These are phyloP conservation scores for Fomitopsis pinicola DNA, from an alignment of 1,284 basidiomycete genomes.

Conservation along the genomic window DNA sequence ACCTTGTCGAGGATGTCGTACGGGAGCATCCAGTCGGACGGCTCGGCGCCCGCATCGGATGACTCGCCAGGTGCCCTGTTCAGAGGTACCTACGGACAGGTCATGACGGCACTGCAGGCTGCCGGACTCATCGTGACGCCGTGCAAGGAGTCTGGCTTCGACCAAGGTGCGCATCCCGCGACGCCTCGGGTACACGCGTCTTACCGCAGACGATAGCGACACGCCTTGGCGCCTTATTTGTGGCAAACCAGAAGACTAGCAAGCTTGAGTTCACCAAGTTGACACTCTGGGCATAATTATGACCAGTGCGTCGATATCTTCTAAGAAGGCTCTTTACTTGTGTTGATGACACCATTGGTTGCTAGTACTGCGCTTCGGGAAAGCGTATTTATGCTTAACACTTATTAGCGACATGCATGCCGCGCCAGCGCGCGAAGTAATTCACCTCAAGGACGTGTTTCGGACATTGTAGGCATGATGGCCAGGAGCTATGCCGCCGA, in stretches of 20 bases:
- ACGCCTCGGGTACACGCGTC: not conserved
- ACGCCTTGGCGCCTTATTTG: constrained; percentile 42
- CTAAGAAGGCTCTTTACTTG: not conserved
- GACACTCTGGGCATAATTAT: constrained; percentile 40
- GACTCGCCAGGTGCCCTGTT: constrained; percentile 30
- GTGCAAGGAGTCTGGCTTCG: constrained; percentile 32
- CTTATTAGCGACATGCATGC: not conserved
- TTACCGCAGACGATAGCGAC: constrained; percentile 28
- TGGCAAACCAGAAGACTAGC: constrained; percentile 30
- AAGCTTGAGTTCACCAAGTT: constrained; percentile 39
- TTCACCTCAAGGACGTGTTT: too few relatives aligned
- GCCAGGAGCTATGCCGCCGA: too few relatives aligned
- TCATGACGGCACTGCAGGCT: constrained; percentile 37
- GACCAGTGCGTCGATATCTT: not conserved
- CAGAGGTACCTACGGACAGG: constrained; percentile 46
- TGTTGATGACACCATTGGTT: not conserved
- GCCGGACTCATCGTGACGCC: constrained; percentile 39
- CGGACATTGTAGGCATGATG: too few relatives aligned
- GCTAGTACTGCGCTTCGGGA: not conserved
- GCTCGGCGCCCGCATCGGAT: constrained; percentile 9
- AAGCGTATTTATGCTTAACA: not conserved
- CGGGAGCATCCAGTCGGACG: constrained; percentile 19
- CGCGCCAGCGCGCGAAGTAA: not conserved
- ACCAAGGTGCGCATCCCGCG: constrained; percentile 31
- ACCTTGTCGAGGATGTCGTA: constrained; percentile 13